These are phyloP conservation scores for Brettanomyces bruxellensis DNA, from an alignment of 805 yeast species.

Conservation along the genomic window DNA sequence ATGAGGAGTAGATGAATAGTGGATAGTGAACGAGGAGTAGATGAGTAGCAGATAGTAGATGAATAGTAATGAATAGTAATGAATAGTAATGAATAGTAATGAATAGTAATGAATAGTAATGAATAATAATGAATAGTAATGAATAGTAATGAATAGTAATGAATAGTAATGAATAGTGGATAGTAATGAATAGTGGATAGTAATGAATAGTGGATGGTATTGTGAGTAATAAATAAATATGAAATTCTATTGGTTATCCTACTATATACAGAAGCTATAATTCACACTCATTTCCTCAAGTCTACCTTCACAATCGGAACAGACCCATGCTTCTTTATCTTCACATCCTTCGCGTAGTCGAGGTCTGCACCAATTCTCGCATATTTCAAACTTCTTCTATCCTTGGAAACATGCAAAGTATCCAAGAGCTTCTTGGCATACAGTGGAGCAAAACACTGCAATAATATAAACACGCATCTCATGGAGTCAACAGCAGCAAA, in stretches of 20 bases:
- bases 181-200: too few species aligned
- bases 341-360: slow-evolving; percentile 45
- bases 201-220: too few species aligned
- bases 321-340: slow-evolving; percentile 22
- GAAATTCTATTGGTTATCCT: background rate
- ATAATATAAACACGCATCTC: slow-evolving; percentile 55
- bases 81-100: too few species aligned
- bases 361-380: slow-evolving; percentile 50
- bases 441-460: slow-evolving; percentile 67
- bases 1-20: too few species aligned
- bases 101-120: too few species aligned
- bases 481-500: slow-evolving; percentile 61
- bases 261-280: background rate
- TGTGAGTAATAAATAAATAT: too few species aligned
- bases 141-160: too few species aligned
- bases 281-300: background rate
- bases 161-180: too few species aligned
- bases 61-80: too few species aligned
- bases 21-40: too few species aligned
- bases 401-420: slow-evolving; percentile 44
- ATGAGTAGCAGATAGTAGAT: too few species aligned
- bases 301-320: slow-evolving; percentile 24
- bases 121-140: too few species aligned
- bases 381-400: slow-evolving; percentile 32
- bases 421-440: slow-evolving; percentile 50